Percentiles rank a stretch among this genome's conserved stretches.
These are phyloP conservation scores for Teratosphaeriaceae sp. DNA, from an alignment of 2,329 filamentous ascomycete species.

Conservation along the genomic window DNA sequence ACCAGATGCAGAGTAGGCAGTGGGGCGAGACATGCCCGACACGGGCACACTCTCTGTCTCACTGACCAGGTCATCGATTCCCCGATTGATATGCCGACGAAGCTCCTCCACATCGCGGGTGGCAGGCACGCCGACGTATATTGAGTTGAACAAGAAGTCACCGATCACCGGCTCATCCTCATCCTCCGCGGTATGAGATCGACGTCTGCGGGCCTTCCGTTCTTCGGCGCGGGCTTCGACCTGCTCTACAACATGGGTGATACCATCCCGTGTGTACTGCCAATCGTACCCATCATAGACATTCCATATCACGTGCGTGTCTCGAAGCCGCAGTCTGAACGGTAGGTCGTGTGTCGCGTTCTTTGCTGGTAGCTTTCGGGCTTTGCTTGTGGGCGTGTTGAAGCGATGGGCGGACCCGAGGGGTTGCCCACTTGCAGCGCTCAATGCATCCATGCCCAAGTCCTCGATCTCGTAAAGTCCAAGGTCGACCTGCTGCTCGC, in stretches of 20 bases:
- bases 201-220: slow-evolving; percentile 53
- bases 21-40: slow-evolving; percentile 54
- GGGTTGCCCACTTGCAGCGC: slow-evolving; percentile 17
- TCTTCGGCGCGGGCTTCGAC: slow-evolving; percentile 79
- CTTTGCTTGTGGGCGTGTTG: slow-evolving; percentile 18
- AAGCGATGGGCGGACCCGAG: slow-evolving; percentile 26
- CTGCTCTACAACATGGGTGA: slow-evolving; percentile 80
- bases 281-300: slow-evolving; percentile 97
- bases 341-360: slow-evolving; percentile 31
- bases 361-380: slow-evolving; percentile 3
- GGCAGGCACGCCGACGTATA: slow-evolving; percentile 88
- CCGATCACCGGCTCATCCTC: slow-evolving; percentile 84
- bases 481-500: slow-evolving; percentile 18
- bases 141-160: slow-evolving; percentile 96
- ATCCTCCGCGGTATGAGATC: slow-evolving; percentile 50
- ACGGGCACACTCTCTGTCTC: slow-evolving; percentile 87
- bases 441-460: slow-evolving; percentile 28
- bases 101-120: slow-evolving; percentile 75
- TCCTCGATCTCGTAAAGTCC: slow-evolving; percentile 26
- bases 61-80: slow-evolving; percentile 76
- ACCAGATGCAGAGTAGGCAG: slow-evolving; percentile 28
- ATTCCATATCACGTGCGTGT: slow-evolving; percentile 95
- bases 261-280: slow-evolving; percentile 77
- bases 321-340: slow-evolving; percentile 69
- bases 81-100: slow-evolving; percentile 75